phyloP scores from a whole-genome alignment of 257 asterid species.

The Anisodus acutangulus region DNA sequence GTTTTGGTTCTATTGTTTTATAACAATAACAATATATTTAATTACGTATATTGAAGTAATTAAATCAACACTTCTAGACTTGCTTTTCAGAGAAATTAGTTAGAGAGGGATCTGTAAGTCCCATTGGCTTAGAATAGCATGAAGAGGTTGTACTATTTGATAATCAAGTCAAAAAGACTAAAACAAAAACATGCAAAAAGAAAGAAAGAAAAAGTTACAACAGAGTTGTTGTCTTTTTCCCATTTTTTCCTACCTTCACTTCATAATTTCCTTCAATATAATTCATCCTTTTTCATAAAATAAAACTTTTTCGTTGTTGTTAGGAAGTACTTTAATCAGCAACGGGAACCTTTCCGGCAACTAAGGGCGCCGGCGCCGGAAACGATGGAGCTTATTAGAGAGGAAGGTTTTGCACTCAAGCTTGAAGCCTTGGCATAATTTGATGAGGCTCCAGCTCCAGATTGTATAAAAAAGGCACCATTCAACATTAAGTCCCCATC shows the following conservation, averaged over 20 bases:
- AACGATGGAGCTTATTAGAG: constrained; percentile 54
- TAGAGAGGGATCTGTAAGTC: neutral
- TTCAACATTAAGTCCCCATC: constrained; percentile 69
- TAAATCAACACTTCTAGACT: constrained; percentile 62
- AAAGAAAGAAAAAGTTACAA: neutral
- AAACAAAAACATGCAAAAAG: neutral
- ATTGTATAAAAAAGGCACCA: constrained; percentile 60
- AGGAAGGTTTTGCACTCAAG: constrained; percentile 59
- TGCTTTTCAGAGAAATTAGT: constrained; percentile 37
- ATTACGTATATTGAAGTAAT: constrained; percentile 24
- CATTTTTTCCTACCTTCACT: neutral
- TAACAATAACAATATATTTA: neutral
- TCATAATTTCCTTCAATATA: neutral
- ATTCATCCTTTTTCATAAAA: neutral
- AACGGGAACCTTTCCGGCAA: constrained; percentile 53
- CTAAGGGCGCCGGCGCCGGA: constrained; percentile 50
- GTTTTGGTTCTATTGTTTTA: too few relatives aligned
- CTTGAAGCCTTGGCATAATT: constrained; percentile 70
- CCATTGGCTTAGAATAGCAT: neutral
- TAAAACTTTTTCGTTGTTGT: neutral
- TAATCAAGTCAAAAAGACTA: constrained; percentile 33
- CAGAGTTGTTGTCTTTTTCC: neutral
- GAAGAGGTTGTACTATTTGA: neutral
- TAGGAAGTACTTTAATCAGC: constrained; percentile 31
- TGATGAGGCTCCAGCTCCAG: constrained; percentile 55